These are phyloP conservation scores for Colletotrichum echinochloae DNA, from an alignment of 2,329 filamentous ascomycete genomes.

Conservation along the genomic window DNA sequence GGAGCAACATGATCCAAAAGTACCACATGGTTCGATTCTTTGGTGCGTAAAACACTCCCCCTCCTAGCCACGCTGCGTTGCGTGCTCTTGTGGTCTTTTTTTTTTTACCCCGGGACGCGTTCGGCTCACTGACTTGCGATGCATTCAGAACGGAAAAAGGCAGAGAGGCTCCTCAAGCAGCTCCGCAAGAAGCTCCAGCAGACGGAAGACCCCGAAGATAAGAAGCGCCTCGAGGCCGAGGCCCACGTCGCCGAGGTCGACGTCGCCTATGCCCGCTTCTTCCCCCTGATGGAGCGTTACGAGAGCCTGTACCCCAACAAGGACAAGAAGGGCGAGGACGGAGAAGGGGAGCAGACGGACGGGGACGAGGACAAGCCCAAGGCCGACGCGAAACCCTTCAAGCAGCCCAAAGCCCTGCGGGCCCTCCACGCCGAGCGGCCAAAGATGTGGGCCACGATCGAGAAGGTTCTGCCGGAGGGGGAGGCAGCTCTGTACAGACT, in stretches of 20 bases:
- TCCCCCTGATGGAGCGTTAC: slow-evolving; percentile 78
- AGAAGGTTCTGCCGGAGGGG: slow-evolving; percentile 72
- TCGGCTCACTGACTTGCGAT: not conserved
- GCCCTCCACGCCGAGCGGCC: slow-evolving; percentile 61
- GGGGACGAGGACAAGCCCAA: slow-evolving; percentile 54
- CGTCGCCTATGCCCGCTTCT: slow-evolving; percentile 79
- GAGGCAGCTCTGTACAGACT: slow-evolving; percentile 63
- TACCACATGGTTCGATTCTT: slow-evolving; percentile 91
- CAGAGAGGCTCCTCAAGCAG: slow-evolving; percentile 74
- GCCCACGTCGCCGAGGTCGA: slow-evolving; percentile 80
- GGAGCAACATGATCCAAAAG: slow-evolving; percentile 77
- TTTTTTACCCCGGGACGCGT: too few species aligned
- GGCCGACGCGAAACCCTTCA: slow-evolving; percentile 53
- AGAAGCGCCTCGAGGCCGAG: slow-evolving; percentile 63
- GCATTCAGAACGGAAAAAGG: slow-evolving; percentile 76
- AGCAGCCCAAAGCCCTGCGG: slow-evolving; percentile 50
- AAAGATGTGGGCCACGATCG: slow-evolving; percentile 76
- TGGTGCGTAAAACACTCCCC: slow-evolving; percentile 63
- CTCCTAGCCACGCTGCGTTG: not conserved
- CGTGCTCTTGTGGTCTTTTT: not conserved
- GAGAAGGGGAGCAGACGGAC: slow-evolving; percentile 50
- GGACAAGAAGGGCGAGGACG: slow-evolving; percentile 52
- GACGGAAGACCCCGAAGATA: slow-evolving; percentile 63
- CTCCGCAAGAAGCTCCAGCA: slow-evolving; percentile 68
- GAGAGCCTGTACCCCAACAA: slow-evolving; percentile 68